Conservation (phyloP, 1,284 basidiomycete genomes). For the Sanguinoderma infundibulare region DNA sequence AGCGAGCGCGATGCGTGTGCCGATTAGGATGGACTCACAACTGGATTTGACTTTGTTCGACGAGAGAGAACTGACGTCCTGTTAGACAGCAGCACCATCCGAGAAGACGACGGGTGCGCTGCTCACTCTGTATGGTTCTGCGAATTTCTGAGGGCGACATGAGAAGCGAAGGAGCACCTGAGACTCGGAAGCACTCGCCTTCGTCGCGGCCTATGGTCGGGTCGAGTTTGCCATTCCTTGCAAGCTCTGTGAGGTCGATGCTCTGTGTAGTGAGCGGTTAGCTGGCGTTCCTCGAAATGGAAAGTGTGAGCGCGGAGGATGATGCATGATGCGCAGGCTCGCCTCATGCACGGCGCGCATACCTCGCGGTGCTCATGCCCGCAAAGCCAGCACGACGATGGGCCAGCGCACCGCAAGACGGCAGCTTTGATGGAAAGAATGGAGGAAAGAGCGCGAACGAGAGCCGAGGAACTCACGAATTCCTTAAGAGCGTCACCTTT, state of each 20-base stretch:
- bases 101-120: neutral
- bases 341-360: too few species aligned
- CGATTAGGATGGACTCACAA: conserved; percentile 48
- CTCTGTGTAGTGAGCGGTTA: conserved; percentile 48
- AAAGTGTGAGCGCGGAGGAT: too few species aligned
- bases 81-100: neutral
- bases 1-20: neutral
- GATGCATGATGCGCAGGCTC: too few species aligned
- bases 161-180: neutral
- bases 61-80: conserved; percentile 65
- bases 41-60: conserved; percentile 88
- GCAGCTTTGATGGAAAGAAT: neutral
- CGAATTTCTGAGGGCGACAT: conserved; percentile 70
- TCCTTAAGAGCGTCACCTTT: conserved; percentile 87
- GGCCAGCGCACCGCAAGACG: too few species aligned
- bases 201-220: conserved; percentile 91
- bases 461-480: conserved; percentile 59
- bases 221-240: conserved; percentile 84
- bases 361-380: too few species aligned
- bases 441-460: neutral
- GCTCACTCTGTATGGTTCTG: conserved; percentile 85
- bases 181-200: conserved; percentile 45
- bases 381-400: too few species aligned
- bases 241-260: conserved; percentile 84
- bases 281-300: neutral